A percentile compares a stretch with the other conserved stretches of the same genome.
These are phyloP conservation scores for Pichiaceae sp. DNA, from an alignment of 1,139 yeast genomes.

Conservation along the genomic window DNA sequence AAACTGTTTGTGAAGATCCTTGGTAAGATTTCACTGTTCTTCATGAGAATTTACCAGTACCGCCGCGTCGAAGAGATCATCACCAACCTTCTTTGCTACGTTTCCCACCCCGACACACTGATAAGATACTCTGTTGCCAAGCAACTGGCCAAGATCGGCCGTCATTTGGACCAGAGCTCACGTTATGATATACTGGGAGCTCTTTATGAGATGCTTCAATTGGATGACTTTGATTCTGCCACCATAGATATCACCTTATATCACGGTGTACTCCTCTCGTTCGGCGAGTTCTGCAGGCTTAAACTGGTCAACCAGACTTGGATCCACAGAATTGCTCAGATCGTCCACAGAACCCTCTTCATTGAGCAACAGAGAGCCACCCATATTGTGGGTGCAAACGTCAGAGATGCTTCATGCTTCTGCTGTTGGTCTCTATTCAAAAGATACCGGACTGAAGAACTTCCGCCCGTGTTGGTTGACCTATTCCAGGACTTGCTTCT, in stretches of 20 bases:
- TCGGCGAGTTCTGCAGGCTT: slow-evolving; percentile 31
- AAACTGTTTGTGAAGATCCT: slow-evolving; percentile 26
- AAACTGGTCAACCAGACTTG: slow-evolving; percentile 19
- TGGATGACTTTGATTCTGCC: neutral
- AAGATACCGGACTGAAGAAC: slow-evolving; percentile 21
- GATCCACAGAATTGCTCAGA: slow-evolving; percentile 18
- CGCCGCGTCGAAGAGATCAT: slow-evolving; percentile 35
- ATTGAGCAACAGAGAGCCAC: slow-evolving; percentile 34
- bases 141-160: slow-evolving; percentile 32
- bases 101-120: slow-evolving; percentile 29
- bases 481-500: slow-evolving; percentile 39
- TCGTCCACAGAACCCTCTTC: slow-evolving; percentile 32
- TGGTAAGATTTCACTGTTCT: slow-evolving; percentile 26
- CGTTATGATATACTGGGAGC: slow-evolving; percentile 25
- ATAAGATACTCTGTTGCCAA: slow-evolving; percentile 39
- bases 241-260: slow-evolving; percentile 21
- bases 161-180: slow-evolving; percentile 22
- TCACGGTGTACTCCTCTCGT: slow-evolving; percentile 36
- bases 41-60: slow-evolving; percentile 17
- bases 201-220: neutral
- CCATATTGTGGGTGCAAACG: slow-evolving; percentile 51
- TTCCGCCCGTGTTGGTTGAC: slow-evolving; percentile 15
- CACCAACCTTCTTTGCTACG: slow-evolving; percentile 22
- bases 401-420: slow-evolving; percentile 81
- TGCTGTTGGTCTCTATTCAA: slow-evolving; percentile 59